Evolutionary conservation across 495 filamentous ascomycete genomes (phyloP), one percentile per base, ranked within the genome.

Genomic region (Trichocladium antarcticum): DNA sequence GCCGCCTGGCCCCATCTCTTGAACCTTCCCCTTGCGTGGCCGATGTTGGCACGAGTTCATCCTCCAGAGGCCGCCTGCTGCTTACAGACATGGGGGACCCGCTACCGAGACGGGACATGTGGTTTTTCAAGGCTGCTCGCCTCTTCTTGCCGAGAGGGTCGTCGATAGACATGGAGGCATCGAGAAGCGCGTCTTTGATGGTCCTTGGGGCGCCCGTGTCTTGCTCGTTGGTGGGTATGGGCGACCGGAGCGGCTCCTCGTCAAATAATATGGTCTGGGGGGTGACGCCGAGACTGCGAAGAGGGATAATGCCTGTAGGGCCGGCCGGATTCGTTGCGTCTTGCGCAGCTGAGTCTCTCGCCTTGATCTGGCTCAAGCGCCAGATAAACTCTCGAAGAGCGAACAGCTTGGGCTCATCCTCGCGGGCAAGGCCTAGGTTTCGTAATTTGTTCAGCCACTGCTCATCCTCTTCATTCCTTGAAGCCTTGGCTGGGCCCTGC

Each of bases 231-330:
- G 46, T 53, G 5, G 37, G 35, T 15, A 49, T 39, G 0, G 59
- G 57, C 7, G 51, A 62, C 35, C 46, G 68, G 17, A 54, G 65
- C 47, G 59, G 63, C 45, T 70, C 71, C 55, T 85, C 85, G 54
- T 96, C 87, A 57, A 97, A 99, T 64, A 96, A 83, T 1, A 99
- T 80, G 0, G 86, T 96, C 61, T 94, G 86, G 10, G 83, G 82
- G 5, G 80, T 84, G 39, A 95, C 78, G 2, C 76, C 76, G 31
- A 92, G 65, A 42, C 76, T 78, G 47, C 82, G 78, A 11, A 97
- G 68, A 1, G 76, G 67, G 37, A 95, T 75, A 5, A 89, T 79
- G 35, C 72, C 77, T 52, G 84, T 88, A 67, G n/a, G 68, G 5
- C n/a, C 70, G 1, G 64, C 52, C 7, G 64, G 56, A 31, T 54